Evolutionary conservation across 2,329 filamentous ascomycete genomes (phyloP).

Genomic region (Cladophialophora carrionii): DNA sequence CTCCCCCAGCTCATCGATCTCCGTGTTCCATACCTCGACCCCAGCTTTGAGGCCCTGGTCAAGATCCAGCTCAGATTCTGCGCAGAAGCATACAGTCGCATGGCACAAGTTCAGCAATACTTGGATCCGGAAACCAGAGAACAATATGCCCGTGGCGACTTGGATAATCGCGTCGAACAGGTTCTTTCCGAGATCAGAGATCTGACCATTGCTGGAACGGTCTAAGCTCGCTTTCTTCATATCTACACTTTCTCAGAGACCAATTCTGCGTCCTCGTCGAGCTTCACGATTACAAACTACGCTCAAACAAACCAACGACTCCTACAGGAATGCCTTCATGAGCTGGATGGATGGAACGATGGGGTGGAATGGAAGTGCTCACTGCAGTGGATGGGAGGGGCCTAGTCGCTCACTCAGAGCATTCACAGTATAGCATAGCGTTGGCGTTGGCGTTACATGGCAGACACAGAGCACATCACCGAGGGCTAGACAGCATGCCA

Average conservation of each 20-base stretch:
- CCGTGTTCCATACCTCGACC: constrained; percentile 94
- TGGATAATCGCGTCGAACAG: constrained; percentile 90
- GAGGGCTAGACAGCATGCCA: constrained; percentile 8
- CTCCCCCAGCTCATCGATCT: constrained; percentile 95
- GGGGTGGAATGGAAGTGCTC: constrained; percentile 10
- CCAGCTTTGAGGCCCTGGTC: constrained; percentile 94
- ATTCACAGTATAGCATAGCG: constrained; percentile 28
- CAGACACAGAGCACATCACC: constrained; percentile 7
- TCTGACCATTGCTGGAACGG: constrained; percentile 83
- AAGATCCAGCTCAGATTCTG: constrained; percentile 99
- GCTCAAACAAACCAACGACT: constrained; percentile 11
- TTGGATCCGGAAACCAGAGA: constrained; percentile 93
- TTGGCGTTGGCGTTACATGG: constrained; percentile 21
- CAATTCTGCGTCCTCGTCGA: neutral
- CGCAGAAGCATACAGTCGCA: constrained; percentile 93
- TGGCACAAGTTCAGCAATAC: constrained; percentile 99
- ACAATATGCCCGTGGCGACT: constrained; percentile 89
- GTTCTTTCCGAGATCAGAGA: constrained; percentile 96
- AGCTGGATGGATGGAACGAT: constrained; percentile 22
- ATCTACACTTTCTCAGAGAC: constrained; percentile 4
- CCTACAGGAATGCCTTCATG: constrained; percentile 10
- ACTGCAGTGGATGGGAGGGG: constrained; percentile 15
- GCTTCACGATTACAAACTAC: neutral
- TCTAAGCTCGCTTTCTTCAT: constrained; percentile 45
- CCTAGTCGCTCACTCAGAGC: constrained; percentile 5